phyloP scores from a whole-genome alignment of 2,329 filamentous ascomycete species.

The Pseudophaeomoniella oleicola region DNA sequence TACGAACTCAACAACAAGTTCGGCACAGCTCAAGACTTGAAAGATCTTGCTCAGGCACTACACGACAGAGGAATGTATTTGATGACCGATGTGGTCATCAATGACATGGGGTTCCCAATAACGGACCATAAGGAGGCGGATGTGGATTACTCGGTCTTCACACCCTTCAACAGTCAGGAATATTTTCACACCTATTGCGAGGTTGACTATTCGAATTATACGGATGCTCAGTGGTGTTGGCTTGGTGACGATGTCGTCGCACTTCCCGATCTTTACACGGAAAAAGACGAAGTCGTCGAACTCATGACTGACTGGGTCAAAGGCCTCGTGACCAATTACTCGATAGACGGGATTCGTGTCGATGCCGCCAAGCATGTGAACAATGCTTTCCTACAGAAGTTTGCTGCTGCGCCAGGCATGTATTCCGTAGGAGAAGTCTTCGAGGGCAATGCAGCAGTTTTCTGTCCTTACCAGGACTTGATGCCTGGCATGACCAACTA shows the following conservation, averaged over 20 bases:
- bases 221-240: constrained; percentile 31
- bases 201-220: constrained; percentile 21
- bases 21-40: constrained; percentile 31
- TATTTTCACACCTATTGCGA: constrained; percentile 18
- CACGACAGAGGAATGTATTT: constrained; percentile 34
- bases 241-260: constrained; percentile 32
- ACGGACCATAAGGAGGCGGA: constrained; percentile 13
- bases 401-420: constrained; percentile 22
- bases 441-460: constrained; percentile 19
- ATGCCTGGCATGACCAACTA: constrained; percentile 34
- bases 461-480: constrained; percentile 28
- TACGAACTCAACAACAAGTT: constrained; percentile 34
- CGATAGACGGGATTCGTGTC: constrained; percentile 35
- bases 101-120: constrained; percentile 27
- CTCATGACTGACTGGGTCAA: constrained; percentile 27
- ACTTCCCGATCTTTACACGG: constrained; percentile 32
- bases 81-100: constrained; percentile 38
- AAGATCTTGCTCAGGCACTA: constrained; percentile 28
- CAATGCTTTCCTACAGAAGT: constrained; percentile 24
- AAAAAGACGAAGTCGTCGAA: constrained; percentile 23
- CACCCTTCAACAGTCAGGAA: constrained; percentile 15
- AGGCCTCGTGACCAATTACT: constrained; percentile 27
- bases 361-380: constrained; percentile 34
- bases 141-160: constrained; percentile 13
- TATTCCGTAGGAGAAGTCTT: constrained; percentile 34